Percentiles rank a stretch among this genome's conserved stretches.
phyloP scores from a whole-genome alignment of 805 yeast species.

The Yamadazyma sp. region DNA sequence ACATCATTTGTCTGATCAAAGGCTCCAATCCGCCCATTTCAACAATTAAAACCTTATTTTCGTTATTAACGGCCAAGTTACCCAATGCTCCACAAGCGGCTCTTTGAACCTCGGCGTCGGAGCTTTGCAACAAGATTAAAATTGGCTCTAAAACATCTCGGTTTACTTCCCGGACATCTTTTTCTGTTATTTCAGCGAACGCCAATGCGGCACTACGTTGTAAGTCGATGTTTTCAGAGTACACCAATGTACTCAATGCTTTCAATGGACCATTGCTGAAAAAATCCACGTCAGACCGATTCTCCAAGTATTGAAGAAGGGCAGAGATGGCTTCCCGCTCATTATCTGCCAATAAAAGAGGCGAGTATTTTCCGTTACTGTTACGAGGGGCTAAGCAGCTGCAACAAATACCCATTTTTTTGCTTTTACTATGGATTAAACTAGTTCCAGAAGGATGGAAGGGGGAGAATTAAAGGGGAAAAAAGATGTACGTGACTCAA shows the following conservation, averaged over 20 bases:
- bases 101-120: slow-evolving; percentile 93
- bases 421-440: too few species aligned
- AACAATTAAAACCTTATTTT: slow-evolving; percentile 87
- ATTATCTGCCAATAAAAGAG: slow-evolving; percentile 80
- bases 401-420: slow-evolving; percentile 48
- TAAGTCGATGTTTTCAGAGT: slow-evolving; percentile 90
- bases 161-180: slow-evolving; percentile 87
- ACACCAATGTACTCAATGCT: slow-evolving; percentile 88
- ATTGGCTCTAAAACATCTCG: slow-evolving; percentile 94
- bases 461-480: too few species aligned
- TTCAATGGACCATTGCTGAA: slow-evolving; percentile 82
- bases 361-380: slow-evolving; percentile 63
- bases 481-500: too few species aligned
- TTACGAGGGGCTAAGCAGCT: slow-evolving; percentile 43
- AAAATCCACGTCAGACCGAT: slow-evolving; percentile 83
- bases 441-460: too few species aligned
- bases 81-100: slow-evolving; percentile 99
- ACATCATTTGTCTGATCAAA: slow-evolving; percentile 94
- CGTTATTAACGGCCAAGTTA: slow-evolving; percentile 95
- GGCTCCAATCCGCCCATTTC: slow-evolving; percentile 99
- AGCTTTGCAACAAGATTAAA: slow-evolving; percentile 76
- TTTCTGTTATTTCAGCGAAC: slow-evolving; percentile 97
- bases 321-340: slow-evolving; percentile 96
- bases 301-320: slow-evolving; percentile 83
- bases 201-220: slow-evolving; percentile 98